Conservation (phyloP, 78 protist species). For the Dictyostelium purpureum region DNA sequence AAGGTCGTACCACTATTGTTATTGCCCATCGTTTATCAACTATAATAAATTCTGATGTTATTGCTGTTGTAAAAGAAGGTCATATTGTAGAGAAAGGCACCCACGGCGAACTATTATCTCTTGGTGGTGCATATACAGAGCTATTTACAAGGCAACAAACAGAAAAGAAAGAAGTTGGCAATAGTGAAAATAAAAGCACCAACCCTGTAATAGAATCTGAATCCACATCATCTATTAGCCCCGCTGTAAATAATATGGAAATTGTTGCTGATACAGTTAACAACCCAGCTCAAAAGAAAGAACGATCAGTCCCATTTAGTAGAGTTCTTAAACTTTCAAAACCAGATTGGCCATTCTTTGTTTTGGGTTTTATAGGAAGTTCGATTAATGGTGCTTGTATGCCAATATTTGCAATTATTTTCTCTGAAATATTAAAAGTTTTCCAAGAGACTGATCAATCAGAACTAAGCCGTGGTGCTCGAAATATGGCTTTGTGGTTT, state of each 20-base stretch:
- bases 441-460: constrained; percentile 19
- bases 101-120: constrained; percentile 47
- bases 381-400: constrained; percentile 52
- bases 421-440: constrained; percentile 40
- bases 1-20: constrained; percentile 91
- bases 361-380: constrained; percentile 27
- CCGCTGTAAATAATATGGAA: not conserved
- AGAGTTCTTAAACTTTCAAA: constrained; percentile 6
- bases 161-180: not conserved
- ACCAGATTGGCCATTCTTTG: constrained; percentile 36
- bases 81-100: constrained; percentile 84
- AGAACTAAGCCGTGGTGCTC: not conserved
- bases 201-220: not conserved
- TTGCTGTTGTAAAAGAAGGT: constrained; percentile 81
- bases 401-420: constrained; percentile 57
- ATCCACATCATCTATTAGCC: not conserved
- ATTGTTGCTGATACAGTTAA: not conserved
- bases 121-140: constrained; percentile 41
- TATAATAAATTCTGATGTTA: constrained; percentile 84
- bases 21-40: constrained; percentile 98
- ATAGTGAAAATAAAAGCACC: not conserved
- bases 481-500: constrained; percentile 15
- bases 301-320: constrained; percentile 8
- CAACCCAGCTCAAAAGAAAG: constrained; percentile 3
- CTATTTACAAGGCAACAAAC: constrained; percentile 28